Base-by-base conservation (phyloP, 2,329 filamentous ascomycete genomes). In the Hypoxylon rubiginosum region DNA sequence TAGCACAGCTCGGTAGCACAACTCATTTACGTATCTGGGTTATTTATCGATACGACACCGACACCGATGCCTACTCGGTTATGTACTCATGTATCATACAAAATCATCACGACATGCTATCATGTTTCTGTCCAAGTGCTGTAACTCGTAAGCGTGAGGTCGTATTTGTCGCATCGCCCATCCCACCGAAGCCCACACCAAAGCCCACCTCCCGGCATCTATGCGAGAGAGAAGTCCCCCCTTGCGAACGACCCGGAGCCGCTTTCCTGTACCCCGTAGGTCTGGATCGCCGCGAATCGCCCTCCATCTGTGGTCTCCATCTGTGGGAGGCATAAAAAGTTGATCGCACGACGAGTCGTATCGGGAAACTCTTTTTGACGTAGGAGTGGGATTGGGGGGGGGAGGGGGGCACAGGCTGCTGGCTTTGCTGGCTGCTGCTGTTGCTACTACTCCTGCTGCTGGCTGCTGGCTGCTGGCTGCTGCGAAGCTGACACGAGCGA, bases 191-290 rank as follows among this genome's bases (percentile, higher is more conserved):
- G 51, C 54, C 64, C 39, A 41, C 39, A 41, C 11, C 39, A 19
- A 19, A 41, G 39, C 8, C 39, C 59, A 56, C 55, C 43, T 62
- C 54, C 54, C 59, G 67, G 58, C 52, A 59, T 59, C 59, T 58
- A 69, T 67, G 52, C 36, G 51, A 58, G 43, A 21, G 34, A 26
- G 5, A 24, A 17, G 9, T 4, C 45, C 28, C 9, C 45, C 28
- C 64, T 57, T 60, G 59, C 59, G 58, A 54, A 59, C 46, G 21
- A 30, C 56, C 65, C 67, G 67, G 67, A 68, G 67, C 67, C 58
- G 67, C 62, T 62, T 58, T 64, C 57, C 67, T 58, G 62, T 68
- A 48, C 58, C 62, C 67, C 67, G 62, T 53, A 62, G 63, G 52
- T 54, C 61, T 66, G 65, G 67, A 63, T 46, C 55, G 46, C 59